Percentiles rank a stretch among this genome's conserved stretches.
Evolutionary conservation across 2,329 filamentous ascomycete species (phyloP).

Genomic region (Fusarium acutatum): DNA sequence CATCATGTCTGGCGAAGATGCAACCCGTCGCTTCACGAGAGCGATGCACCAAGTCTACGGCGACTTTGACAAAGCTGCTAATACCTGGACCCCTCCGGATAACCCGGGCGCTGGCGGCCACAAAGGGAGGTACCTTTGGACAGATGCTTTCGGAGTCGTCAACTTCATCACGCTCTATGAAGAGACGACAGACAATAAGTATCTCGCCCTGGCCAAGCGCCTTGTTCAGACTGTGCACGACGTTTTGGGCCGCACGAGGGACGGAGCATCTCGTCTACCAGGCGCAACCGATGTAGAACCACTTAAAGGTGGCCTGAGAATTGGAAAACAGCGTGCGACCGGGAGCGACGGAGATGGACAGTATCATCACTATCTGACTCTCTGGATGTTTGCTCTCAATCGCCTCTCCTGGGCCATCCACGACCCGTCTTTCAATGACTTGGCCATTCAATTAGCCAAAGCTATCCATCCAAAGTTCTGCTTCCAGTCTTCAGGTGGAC

Average conservation of each 20-base stretch:
- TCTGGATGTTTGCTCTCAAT: conserved; percentile 71
- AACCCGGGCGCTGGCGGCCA: conserved; percentile 60
- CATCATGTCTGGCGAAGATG: conserved; percentile 1
- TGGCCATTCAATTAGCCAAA: conserved; percentile 61
- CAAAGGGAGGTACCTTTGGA: conserved; percentile 68
- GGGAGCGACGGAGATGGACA: conserved; percentile 66
- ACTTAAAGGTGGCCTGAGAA: conserved; percentile 63
- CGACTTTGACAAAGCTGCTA: conserved; percentile 39
- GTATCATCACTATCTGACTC: conserved; percentile 68
- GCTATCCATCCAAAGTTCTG: conserved; percentile 64
- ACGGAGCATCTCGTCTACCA: conserved; percentile 56
- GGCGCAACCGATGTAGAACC: conserved; percentile 61
- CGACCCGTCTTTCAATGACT: conserved; percentile 57
- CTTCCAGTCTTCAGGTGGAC: conserved; percentile 18
- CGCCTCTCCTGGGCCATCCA: conserved; percentile 58
- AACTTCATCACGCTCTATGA: conserved; percentile 65
- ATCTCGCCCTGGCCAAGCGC: conserved; percentile 57
- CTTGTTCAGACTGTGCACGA: conserved; percentile 62
- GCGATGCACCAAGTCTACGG: conserved; percentile 53
- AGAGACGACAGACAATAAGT: conserved; percentile 49
- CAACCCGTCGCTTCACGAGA: conserved; percentile 43
- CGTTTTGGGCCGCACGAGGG: conserved; percentile 60
- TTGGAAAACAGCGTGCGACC: conserved; percentile 60
- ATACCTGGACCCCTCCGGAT: conserved; percentile 56
- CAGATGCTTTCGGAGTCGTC: conserved; percentile 67